Conservation (phyloP, 2,329 filamentous ascomycete genomes). For the Trichoderma atroviride region DNA sequence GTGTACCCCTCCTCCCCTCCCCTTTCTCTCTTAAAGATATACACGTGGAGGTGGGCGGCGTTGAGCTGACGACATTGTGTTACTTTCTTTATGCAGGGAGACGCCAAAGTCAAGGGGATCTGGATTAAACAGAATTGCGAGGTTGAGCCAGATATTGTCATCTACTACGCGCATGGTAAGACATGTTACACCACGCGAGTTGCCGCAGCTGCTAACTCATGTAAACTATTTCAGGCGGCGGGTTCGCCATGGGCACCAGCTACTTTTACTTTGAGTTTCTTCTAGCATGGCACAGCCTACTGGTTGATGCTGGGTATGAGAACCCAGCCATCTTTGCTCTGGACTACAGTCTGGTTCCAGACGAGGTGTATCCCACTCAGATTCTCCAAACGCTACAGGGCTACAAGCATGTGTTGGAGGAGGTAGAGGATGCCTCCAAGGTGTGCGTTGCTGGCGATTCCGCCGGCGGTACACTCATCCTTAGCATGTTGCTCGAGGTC, state of each 20-base stretch:
- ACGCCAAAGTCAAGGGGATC: slow-evolving; percentile 60
- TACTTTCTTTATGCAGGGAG: slow-evolving; percentile 32
- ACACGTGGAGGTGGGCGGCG: background rate
- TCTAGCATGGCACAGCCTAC: slow-evolving; percentile 68
- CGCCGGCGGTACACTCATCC: slow-evolving; percentile 72
- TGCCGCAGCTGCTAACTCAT: slow-evolving; percentile 9
- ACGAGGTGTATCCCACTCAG: slow-evolving; percentile 72
- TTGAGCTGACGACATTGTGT: slow-evolving; percentile 20
- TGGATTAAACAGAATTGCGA: slow-evolving; percentile 68
- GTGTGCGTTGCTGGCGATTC: slow-evolving; percentile 79
- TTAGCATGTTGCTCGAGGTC: slow-evolving; percentile 72
- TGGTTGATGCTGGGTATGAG: slow-evolving; percentile 65
- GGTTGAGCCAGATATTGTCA: slow-evolving; percentile 69
- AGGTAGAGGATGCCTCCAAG: slow-evolving; percentile 59
- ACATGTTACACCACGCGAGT: background rate
- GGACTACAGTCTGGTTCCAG: slow-evolving; percentile 79
- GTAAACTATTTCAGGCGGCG: slow-evolving; percentile 59
- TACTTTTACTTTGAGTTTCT: slow-evolving; percentile 88
- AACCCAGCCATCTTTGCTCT: slow-evolving; percentile 80
- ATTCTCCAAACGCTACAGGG: slow-evolving; percentile 69
- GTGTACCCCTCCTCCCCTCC: background rate
- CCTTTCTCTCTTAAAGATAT: background rate
- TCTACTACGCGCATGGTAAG: slow-evolving; percentile 80
- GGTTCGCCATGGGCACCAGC: slow-evolving; percentile 79
- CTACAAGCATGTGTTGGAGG: slow-evolving; percentile 69